Evolutionary conservation across 495 filamentous ascomycete genomes (phyloP), one percentile per base, ranked within the genome.

Genomic region (Xylaria bambusicola): DNA sequence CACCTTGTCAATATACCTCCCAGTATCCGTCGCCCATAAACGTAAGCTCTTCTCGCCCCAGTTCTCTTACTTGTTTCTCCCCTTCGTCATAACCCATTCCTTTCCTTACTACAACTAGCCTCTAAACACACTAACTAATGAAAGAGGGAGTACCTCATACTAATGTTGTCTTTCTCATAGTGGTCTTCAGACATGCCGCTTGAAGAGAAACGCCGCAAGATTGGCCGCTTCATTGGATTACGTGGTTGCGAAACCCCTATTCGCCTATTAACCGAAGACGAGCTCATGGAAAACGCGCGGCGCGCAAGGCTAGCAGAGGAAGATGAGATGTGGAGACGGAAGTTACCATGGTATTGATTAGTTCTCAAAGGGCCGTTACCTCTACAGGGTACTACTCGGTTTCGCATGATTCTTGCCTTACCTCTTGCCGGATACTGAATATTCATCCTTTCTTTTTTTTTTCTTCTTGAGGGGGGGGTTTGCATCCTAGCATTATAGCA

Each of bases 181-280:
- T 78, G 64, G 77, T 74, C 42, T 6, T 56, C 63, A 29, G 70
- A 66, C 21, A 50, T 75, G 61, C 69, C 74, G 46, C 48, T 85
- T 1, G 80, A 84, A 56, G 82, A 80, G 20, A 90, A 89, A 74
- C 62, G 87, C 5, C 70, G 83, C 17, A 74, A 81, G 64, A 80
- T 89, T 57, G 88, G 88, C 17, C 64, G 76, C 52, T 89, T 90
- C 56, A 86, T 89, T 62, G 88, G 88, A n/a, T 66, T 90, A 49
- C 56, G 76, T 29, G 84, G 83, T 20, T 88, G 85, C 68, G 82
- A 86, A 56, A 75, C 75, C 13, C 84, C 84, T 7, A 59, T 73
- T 3, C 52, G 69, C 44, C 56, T 60, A 26, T 57, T 56, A 54
- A 55, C 62, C 58, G 75, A 79, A 62, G 75, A 74, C 27, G 70